Conservation (phyloP, 2,329 filamentous ascomycete genomes). For the Arachnopeziza araneosa region DNA sequence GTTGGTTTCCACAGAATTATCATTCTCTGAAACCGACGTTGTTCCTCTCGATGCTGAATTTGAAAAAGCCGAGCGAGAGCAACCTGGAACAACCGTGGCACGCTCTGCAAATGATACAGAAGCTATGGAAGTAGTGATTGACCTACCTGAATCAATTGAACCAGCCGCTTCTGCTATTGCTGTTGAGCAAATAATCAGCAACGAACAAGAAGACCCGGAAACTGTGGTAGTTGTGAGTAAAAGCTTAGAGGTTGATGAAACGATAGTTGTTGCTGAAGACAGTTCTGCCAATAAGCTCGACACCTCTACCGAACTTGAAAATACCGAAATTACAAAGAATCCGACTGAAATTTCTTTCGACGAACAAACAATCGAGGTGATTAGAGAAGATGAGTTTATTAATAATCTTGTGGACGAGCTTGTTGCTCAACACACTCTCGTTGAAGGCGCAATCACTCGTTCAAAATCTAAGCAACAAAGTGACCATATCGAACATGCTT, state of each 20-base stretch:
- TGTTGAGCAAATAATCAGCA: neutral
- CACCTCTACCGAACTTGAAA: neutral
- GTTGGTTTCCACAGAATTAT: constrained; percentile 10
- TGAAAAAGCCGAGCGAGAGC: neutral
- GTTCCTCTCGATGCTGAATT: neutral
- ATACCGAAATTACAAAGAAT: neutral
- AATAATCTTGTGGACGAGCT: neutral
- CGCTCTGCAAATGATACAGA: neutral
- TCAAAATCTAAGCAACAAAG: neutral
- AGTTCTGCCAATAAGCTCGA: neutral
- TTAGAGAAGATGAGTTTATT: neutral
- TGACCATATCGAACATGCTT: neutral
- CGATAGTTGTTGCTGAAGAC: neutral
- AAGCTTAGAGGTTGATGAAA: neutral
- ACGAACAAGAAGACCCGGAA: neutral
- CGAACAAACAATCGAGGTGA: neutral
- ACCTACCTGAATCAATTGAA: neutral
- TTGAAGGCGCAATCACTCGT: neutral
- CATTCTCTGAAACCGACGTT: constrained; percentile 7
- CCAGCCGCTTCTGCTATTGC: too few relatives aligned
- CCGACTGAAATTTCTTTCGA: neutral
- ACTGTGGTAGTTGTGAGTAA: neutral
- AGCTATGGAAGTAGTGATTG: neutral
- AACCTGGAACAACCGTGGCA: neutral
- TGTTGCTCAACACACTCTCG: neutral